These are phyloP conservation scores for Cladosporium austrohemisphaericum DNA, from an alignment of 2,329 filamentous ascomycete genomes.

Conservation along the genomic window DNA sequence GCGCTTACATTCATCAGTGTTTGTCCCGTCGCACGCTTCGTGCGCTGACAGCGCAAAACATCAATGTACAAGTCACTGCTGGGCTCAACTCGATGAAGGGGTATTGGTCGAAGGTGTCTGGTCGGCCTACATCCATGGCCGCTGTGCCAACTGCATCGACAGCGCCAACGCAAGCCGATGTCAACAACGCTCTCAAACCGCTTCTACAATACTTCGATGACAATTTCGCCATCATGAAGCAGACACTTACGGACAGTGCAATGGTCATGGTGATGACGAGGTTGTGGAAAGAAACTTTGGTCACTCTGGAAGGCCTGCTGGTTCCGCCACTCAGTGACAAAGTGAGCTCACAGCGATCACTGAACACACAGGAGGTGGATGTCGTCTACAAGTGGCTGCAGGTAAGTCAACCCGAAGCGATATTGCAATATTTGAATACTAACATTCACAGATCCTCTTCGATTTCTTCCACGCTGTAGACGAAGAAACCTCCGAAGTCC, in stretches of 20 bases:
- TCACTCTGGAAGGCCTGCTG: conserved; percentile 83
- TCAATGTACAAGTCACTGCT: conserved; percentile 56
- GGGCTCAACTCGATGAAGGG: conserved; percentile 59
- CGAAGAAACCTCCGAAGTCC: conserved; percentile 74
- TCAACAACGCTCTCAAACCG: conserved; percentile 76
- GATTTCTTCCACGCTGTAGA: conserved; percentile 94
- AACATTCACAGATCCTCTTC: conserved; percentile 60
- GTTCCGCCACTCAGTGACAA: conserved; percentile 96
- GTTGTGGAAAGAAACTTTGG: conserved; percentile 94
- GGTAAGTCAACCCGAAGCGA: conserved; percentile 25
- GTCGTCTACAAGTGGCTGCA: conserved; percentile 94
- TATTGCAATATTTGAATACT: background rate
- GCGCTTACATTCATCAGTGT: conserved; percentile 85
- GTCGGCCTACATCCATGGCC: conserved; percentile 30
- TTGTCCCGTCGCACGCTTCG: conserved; percentile 79
- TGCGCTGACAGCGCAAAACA: conserved; percentile 66
- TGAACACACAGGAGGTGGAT: conserved; percentile 84
- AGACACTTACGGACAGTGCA: conserved; percentile 88
- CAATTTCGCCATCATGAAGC: conserved; percentile 98
- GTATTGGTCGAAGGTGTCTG: conserved; percentile 49
- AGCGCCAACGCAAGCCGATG: conserved; percentile 62
- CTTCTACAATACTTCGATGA: conserved; percentile 95
- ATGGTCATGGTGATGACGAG: conserved; percentile 99
- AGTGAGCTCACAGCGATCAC: conserved; percentile 75
- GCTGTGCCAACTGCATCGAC: conserved; percentile 17